Conservation (phyloP, 768 basidiomycete species). For the Rhizopogon rudus region DNA sequence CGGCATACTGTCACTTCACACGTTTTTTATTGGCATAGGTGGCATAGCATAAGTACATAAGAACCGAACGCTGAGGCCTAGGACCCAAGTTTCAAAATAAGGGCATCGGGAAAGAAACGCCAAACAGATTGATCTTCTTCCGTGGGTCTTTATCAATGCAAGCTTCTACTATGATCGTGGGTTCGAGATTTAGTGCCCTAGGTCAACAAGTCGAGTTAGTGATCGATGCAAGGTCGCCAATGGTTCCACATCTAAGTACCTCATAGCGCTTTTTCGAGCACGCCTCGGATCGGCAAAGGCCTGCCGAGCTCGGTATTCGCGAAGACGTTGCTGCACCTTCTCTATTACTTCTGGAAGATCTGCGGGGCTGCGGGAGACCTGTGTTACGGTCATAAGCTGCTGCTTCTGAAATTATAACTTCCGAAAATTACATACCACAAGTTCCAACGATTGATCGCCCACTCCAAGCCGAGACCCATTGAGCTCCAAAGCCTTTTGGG, state of each 20-base stretch:
- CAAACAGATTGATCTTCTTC: conserved; percentile 9
- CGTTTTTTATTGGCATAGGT: no score
- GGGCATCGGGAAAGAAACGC: conserved; percentile 10
- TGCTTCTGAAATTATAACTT: not conserved
- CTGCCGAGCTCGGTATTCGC: conserved; percentile 15
- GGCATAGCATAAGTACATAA: not conserved
- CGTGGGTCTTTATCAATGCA: not conserved
- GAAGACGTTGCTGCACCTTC: conserved; percentile 22
- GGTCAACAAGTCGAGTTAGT: conserved; percentile 2
- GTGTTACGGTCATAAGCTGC: not conserved
- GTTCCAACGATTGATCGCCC: conserved; percentile 36
- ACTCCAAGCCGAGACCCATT: conserved; percentile 34
- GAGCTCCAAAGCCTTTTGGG: conserved; percentile 36
- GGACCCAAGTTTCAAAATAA: conserved; percentile 14
- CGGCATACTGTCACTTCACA: not conserved
- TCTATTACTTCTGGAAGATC: conserved; percentile 31
- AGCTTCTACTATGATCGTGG: conserved; percentile 21
- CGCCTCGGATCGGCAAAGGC: conserved; percentile 14
- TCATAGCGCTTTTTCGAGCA: conserved; percentile 18
- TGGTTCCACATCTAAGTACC: conserved; percentile 8
- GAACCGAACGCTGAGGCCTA: no score
- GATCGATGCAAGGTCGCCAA: not conserved
- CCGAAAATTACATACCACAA: conserved; percentile 1
- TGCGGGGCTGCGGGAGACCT: conserved; percentile 23
- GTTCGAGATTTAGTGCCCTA: conserved; percentile 22